A percentile compares a stretch with the other conserved stretches of the same genome.
Conservation (phyloP, 306 rosid species). For the Cicer yamashitae region DNA sequence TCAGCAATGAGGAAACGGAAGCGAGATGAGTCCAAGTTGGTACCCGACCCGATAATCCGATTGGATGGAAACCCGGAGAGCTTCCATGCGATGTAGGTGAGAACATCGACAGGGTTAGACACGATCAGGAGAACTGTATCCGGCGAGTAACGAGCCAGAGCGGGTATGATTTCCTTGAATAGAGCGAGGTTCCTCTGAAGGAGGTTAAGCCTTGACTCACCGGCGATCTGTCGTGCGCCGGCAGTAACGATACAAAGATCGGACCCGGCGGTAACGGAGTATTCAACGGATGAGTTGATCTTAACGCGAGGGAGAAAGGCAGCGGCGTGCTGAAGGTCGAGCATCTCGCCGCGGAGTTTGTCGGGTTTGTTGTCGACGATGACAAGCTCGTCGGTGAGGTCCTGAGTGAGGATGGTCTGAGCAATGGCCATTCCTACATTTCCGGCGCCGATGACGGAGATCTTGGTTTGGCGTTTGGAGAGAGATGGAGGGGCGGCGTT, state of each 20-base stretch:
- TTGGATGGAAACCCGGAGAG: slow-evolving; percentile 85
- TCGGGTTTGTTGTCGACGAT: slow-evolving; percentile 75
- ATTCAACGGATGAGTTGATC: slow-evolving; percentile 73
- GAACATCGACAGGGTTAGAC: slow-evolving; percentile 85
- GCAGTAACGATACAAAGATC: slow-evolving; percentile 88
- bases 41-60: slow-evolving; percentile 87
- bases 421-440: slow-evolving; percentile 99
- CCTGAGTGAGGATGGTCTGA: slow-evolving; percentile 89
- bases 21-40: slow-evolving; percentile 89
- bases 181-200: slow-evolving; percentile 72
- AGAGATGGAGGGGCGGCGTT: slow-evolving; percentile 66
- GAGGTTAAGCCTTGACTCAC: slow-evolving; percentile 80
- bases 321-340: slow-evolving; percentile 89
- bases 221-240: slow-evolving; percentile 76
- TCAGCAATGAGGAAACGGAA: slow-evolving; percentile 87
- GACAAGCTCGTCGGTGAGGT: slow-evolving; percentile 77
- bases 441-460: slow-evolving; percentile 87
- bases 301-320: slow-evolving; percentile 92
- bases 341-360: slow-evolving; percentile 94
- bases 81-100: slow-evolving; percentile 87
- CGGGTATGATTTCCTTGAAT: slow-evolving; percentile 65
- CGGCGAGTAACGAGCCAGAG: slow-evolving; percentile 64
- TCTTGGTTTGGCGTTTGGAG: slow-evolving; percentile 67
- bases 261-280: slow-evolving; percentile 67
- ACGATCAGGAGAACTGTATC: slow-evolving; percentile 65